Base-by-base conservation (phyloP, 2,329 filamentous ascomycete genomes). In the Epichloe aotearoae region DNA sequence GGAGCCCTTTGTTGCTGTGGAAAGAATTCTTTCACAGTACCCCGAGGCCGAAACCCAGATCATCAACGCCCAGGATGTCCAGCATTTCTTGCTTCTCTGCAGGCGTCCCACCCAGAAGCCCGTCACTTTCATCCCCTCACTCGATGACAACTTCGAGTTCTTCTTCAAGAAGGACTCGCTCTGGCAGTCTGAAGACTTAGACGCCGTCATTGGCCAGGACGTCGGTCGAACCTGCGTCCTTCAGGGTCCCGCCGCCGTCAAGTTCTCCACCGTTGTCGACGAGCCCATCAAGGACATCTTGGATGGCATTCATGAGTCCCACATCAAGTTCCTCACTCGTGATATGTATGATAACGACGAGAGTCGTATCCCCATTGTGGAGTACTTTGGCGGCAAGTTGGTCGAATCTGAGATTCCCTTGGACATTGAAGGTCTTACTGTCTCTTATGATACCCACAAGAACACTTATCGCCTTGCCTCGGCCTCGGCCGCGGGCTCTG, bases 121-220 rank as follows among this genome's bases (percentile, higher is more conserved):
- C 2, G 87, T 94, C 30, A 93, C 91, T 1, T 98, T 98, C 65
- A 90, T 98, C 33, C 93, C 93, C 5, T 77, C 86, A n/a, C 77
- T 98, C 20, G 93, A 98, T 61, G 89, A 95, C 56, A 95, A 91
- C 65, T 98, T 98, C 58, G 93, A 98, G 66, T 95, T 94, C 72
- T 98, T 88, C 75, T 98, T 98, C 84, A 98, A 98, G 82, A 98
- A 98, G 75, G 93, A 98, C 68, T 98, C 93, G 1, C 79, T 98
- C 7, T 98, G 93, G 93, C 93, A 98, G 71, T 97, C 93, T 1
- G 93, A 98, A 70, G 93, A 98, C 62, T 76, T 98, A 11, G 91
- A 94, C 62, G 93, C 93, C 50, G 90, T 98, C 52, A 90, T 96
- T 54, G 91, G 78, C 59, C 93, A 97, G 69, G 94, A 98, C 64